Evolutionary conservation across 257 asterid species (phyloP).

Genomic region (Fraxinus americana): DNA sequence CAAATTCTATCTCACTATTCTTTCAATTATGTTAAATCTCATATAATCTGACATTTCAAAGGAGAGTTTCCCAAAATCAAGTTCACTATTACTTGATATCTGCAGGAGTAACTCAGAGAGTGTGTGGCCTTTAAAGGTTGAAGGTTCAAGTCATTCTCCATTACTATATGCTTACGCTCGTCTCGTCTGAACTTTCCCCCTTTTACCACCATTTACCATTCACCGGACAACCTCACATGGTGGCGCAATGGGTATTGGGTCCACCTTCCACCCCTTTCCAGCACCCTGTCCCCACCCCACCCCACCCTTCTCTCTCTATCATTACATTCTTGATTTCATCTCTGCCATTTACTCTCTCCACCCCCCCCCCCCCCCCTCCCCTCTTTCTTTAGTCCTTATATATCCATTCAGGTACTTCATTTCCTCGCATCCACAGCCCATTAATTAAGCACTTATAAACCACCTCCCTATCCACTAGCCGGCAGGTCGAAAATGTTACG

Average conservation of each 20-base stretch:
- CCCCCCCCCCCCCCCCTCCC: not conserved
- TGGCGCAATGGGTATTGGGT: slow-evolving; percentile 46
- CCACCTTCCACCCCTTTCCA: slow-evolving; percentile 46
- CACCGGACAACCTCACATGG: slow-evolving; percentile 68
- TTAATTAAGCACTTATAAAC: not conserved
- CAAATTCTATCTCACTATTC: no score
- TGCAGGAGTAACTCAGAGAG: slow-evolving; percentile 99
- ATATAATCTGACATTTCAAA: no score
- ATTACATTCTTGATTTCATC: slow-evolving; percentile 18
- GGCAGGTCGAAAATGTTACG: slow-evolving; percentile 19
- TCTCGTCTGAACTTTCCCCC: not conserved
- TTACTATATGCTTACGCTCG: not conserved
- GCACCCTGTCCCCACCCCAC: slow-evolving; percentile 28
- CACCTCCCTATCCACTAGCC: slow-evolving; percentile 11
- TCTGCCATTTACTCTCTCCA: slow-evolving; percentile 25
- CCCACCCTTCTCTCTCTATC: slow-evolving; percentile 9
- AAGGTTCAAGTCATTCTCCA: slow-evolving; percentile 75
- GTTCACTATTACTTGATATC: no score
- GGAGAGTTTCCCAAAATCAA: no score
- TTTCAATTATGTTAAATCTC: no score
- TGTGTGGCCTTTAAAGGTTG: slow-evolving; percentile 99
- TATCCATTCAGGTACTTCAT: slow-evolving; percentile 19
- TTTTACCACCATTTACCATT: not conserved
- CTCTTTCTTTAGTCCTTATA: slow-evolving; percentile 19
- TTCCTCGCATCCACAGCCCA: slow-evolving; percentile 15